These are phyloP conservation scores for Canariomyces notabilis DNA, from an alignment of 2,329 filamentous ascomycete species.

Conservation along the genomic window DNA sequence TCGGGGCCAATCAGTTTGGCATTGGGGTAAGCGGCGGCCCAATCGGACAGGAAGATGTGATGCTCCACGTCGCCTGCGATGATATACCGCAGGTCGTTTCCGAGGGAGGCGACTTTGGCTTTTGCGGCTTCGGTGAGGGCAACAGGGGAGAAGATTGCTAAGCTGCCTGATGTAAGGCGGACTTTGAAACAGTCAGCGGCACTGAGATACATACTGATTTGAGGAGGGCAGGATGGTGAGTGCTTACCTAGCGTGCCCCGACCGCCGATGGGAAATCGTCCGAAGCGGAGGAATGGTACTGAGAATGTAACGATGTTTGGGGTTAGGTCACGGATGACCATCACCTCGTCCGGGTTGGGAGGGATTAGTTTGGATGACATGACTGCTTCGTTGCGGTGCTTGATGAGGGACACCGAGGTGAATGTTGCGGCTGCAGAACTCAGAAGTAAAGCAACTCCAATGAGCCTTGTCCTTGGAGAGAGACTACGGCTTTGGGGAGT, in stretches of 20 bases:
- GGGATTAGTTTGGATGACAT: conserved; percentile 65
- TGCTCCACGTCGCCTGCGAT: conserved; percentile 87
- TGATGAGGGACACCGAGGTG: conserved; percentile 56
- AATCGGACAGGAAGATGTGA: conserved; percentile 86
- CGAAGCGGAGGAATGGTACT: conserved; percentile 78
- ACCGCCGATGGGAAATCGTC: conserved; percentile 75
- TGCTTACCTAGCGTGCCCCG: conserved; percentile 73
- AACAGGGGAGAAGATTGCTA: conserved; percentile 90
- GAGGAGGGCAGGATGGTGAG: neutral
- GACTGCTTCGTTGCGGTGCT: conserved; percentile 5
- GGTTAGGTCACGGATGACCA: conserved; percentile 84
- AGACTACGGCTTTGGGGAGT: neutral
- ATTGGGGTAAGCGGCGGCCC: conserved; percentile 71
- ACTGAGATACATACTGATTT: neutral
- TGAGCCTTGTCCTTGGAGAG: neutral
- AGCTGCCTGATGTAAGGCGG: conserved; percentile 67
- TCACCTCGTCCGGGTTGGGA: conserved; percentile 69
- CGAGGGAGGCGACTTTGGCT: conserved; percentile 57
- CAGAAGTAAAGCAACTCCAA: conserved; percentile 38
- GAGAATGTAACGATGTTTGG: conserved; percentile 74
- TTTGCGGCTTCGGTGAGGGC: conserved; percentile 72
- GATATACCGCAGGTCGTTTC: conserved; percentile 74
- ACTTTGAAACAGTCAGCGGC: too few relatives aligned
- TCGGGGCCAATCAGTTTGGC: conserved; percentile 79
- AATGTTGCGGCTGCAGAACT: conserved; percentile 40